phyloP scores from a whole-genome alignment of 202 grass and related monocot species.

The Saccharum hybrid region DNA sequence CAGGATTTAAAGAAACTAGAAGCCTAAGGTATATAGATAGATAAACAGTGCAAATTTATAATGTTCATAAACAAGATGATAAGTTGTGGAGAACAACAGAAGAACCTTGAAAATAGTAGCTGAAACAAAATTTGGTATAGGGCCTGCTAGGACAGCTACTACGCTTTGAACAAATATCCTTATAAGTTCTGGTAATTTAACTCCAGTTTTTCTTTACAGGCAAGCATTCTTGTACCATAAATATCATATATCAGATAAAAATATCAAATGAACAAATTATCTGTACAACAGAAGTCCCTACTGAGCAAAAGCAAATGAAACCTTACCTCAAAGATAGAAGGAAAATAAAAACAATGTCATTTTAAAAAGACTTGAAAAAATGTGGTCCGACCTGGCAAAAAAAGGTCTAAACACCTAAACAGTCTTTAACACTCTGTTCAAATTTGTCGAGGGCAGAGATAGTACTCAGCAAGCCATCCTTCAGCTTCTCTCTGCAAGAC shows the following conservation, averaged over 20 bases:
- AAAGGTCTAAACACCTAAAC: constrained; percentile 65
- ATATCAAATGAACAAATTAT: constrained; percentile 17
- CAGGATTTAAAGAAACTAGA: constrained; percentile 12
- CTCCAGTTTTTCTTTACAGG: not conserved
- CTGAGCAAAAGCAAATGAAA: not conserved
- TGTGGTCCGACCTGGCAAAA: not conserved
- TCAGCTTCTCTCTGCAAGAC: constrained; percentile 73
- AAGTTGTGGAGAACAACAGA: not conserved
- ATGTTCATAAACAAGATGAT: not conserved
- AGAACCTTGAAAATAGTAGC: constrained; percentile 16
- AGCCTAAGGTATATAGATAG: not conserved
- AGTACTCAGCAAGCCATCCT: constrained; percentile 66
- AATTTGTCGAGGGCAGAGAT: constrained; percentile 80
- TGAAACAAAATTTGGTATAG: not conserved
- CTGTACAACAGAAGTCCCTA: constrained; percentile 6
- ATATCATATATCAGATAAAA: not conserved
- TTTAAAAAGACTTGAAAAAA: constrained; percentile 24
- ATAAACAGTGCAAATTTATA: not conserved
- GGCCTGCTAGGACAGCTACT: not conserved
- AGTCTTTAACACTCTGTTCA: constrained; percentile 69
- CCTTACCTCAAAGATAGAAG: not conserved
- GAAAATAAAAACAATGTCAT: constrained; percentile 2
- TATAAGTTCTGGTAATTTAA: constrained; percentile 7
- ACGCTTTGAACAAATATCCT: not conserved
- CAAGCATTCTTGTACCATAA: constrained; percentile 1